A percentile compares a stretch with the other conserved stretches of the same genome.
Conservation (phyloP, 495 filamentous ascomycete species). For the Aspergillus homomorphus region DNA sequence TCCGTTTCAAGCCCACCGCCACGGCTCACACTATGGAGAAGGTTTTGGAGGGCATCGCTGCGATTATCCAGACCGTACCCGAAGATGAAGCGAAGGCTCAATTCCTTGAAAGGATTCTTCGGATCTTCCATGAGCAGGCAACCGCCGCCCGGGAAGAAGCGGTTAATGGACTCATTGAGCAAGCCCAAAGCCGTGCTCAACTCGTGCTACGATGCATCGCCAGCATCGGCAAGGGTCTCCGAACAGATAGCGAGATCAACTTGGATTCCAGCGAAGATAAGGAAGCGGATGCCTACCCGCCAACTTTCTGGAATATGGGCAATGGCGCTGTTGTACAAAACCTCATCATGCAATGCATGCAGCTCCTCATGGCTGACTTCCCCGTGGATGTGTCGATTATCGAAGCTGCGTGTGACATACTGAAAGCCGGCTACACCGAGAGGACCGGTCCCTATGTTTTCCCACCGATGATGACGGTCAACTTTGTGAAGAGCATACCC, state of each 20-base stretch:
- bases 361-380: constrained; percentile 51
- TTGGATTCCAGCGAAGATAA: constrained; percentile 59
- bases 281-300: constrained; percentile 33
- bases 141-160: constrained; percentile 37
- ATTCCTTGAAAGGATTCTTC: constrained; percentile 62
- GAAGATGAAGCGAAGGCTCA: constrained; percentile 59
- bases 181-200: constrained; percentile 53
- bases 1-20: constrained; percentile 56
- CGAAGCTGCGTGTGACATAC: constrained; percentile 70
- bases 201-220: constrained; percentile 68
- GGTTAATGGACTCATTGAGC: constrained; percentile 37
- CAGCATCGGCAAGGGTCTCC: constrained; percentile 76
- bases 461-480: constrained; percentile 62
- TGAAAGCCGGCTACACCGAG: constrained; percentile 79
- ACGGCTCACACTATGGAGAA: constrained; percentile 73
- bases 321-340: constrained; percentile 54
- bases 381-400: constrained; percentile 64
- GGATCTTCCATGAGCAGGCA: constrained; percentile 50
- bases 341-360: constrained; percentile 54
- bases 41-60: constrained; percentile 77
- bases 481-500: constrained; percentile 64
- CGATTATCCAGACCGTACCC: constrained; percentile 75
- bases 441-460: constrained; percentile 73
- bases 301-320: constrained; percentile 59
- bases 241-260: constrained; percentile 64